Evolutionary conservation across 257 asterid species (phyloP).

Genomic region (Solanum pimpinellifolium): DNA sequence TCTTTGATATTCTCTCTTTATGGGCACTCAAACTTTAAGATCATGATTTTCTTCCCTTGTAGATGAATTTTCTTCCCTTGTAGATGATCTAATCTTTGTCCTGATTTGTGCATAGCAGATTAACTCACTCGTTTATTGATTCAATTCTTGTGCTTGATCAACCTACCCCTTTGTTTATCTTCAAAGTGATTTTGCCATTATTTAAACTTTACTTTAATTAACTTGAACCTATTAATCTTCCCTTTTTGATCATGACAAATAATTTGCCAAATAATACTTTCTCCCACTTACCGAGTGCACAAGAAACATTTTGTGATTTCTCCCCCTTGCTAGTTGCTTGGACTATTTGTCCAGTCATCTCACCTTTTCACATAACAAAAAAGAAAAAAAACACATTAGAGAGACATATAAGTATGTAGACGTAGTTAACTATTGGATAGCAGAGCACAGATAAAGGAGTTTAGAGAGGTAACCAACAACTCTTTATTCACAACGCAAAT

Average conservation of each 20-base stretch:
- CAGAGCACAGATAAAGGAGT: neutral
- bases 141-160: neutral
- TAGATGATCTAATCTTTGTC: neutral
- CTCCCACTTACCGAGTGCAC: neutral
- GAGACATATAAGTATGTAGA: neutral
- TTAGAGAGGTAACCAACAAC: neutral
- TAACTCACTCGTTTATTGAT: neutral
- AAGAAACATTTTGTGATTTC: neutral
- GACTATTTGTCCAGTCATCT: neutral
- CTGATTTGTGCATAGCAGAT: neutral
- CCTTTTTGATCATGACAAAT: neutral
- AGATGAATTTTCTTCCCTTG: neutral
- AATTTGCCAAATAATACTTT: neutral
- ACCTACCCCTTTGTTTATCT: neutral
- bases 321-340: neutral
- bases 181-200: neutral
- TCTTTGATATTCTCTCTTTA: neutral
- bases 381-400: neutral
- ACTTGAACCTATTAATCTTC: neutral
- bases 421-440: neutral
- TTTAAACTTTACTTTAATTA: neutral
- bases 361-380: neutral
- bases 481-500: neutral
- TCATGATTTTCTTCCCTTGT: neutral
- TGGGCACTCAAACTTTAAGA: neutral